Evolutionary conservation across 1,284 basidiomycete species (phyloP), one percentile per base, ranked within the genome.

Genomic region (Puccinia novopanici): DNA sequence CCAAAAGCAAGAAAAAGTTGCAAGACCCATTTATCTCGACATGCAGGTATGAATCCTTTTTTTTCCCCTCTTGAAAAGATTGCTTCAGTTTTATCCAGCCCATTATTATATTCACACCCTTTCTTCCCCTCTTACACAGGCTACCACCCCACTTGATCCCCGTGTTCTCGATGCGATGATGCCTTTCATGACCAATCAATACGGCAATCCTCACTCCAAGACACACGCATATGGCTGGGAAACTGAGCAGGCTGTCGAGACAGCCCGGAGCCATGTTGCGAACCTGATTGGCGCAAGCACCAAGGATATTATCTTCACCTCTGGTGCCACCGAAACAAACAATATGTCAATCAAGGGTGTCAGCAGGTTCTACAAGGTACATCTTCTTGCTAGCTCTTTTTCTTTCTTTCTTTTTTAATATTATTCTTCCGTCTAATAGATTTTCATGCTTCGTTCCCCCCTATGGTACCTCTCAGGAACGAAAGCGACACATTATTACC

Each of bases 191-290:
- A 97, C 96, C 19, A 94, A 99, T 86, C 94, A 95, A 86, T 99
- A 92, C 85, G 97, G 97, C 9, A 99, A 99, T 87, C 97, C 97
- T 12, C 97, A 99, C 85, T 96, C 93, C 85, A 91, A 95, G 81
- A 99, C 97, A 42, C 97, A 99, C 86, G 94, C 96, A 0, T 99
- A 98, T 86, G 97, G 97, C 8, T 99, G 97, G 97, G 97, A 99
- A 87, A 94, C 96, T 8, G 97, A 99, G 85, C 89, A 92, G 84
- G 95, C 92, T 0, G 93, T 98, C 6, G 96, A 99, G 86, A 90
- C 92, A 83, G 95, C 94, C 9, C 90, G 96, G 79, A 91, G 92
- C 91, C 89, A 98, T 85, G 88, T 99, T 55, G 96, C 96, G 27
- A 90, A 91, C 84, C 89, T 99, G 74, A 93, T 99, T 85, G 94